Percentiles rank a stretch among this genome's conserved stretches.
Conservation (phyloP, 768 basidiomycete genomes). For the Aureoboletus auriporus region DNA sequence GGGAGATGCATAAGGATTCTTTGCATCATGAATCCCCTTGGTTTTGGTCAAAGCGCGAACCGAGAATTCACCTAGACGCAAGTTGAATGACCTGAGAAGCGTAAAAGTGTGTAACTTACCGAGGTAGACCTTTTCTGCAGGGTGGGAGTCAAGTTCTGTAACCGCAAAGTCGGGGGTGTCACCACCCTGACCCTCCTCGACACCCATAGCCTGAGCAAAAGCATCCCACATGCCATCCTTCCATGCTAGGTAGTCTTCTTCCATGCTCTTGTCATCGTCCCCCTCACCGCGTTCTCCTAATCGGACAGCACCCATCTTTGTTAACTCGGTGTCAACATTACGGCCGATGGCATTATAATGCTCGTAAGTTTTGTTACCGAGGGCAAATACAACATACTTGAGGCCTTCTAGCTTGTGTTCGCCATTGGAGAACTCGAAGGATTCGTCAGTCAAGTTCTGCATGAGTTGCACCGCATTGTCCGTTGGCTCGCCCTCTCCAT, state of each 20-base stretch:
- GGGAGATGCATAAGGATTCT: constrained; percentile 93
- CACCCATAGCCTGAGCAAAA: constrained; percentile 75
- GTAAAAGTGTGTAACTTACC: constrained; percentile 45
- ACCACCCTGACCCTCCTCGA: constrained; percentile 95
- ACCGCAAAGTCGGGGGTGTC: constrained; percentile 94
- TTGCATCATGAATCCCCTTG: constrained; percentile 95
- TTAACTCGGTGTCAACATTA: constrained; percentile 67
- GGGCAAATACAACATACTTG: constrained; percentile 92
- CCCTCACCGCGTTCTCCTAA: constrained; percentile 93
- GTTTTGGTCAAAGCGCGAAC: constrained; percentile 90
- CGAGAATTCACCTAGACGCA: constrained; percentile 80
- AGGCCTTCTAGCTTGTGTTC: constrained; percentile 72
- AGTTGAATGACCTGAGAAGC: background rate
- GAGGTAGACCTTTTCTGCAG: constrained; percentile 88
- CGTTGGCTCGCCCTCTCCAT: constrained; percentile 98
- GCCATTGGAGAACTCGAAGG: constrained; percentile 84
- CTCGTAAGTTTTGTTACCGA: constrained; percentile 93
- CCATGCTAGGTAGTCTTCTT: constrained; percentile 99
- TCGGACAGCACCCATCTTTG: constrained; percentile 76
- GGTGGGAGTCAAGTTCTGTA: constrained; percentile 70
- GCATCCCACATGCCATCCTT: constrained; percentile 97
- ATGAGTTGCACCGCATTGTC: constrained; percentile 95
- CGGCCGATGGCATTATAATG: constrained; percentile 92
- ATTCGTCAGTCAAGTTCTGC: constrained; percentile 85
- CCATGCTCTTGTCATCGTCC: constrained; percentile 99